Evolutionary conservation across 2,329 filamentous ascomycete species (phyloP).

Genomic region (Aureobasidium leucospermi): DNA sequence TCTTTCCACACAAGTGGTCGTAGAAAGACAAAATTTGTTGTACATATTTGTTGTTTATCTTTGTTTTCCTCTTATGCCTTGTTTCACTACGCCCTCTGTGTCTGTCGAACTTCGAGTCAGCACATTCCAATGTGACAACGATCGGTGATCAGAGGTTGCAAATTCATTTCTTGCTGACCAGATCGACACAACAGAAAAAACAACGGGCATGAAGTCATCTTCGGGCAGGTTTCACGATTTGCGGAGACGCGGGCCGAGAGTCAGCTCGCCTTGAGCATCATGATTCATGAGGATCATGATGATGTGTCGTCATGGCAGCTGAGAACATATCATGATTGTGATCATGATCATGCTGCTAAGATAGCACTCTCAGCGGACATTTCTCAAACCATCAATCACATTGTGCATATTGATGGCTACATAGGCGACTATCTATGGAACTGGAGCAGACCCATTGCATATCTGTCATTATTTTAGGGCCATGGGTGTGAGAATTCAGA

Average conservation of each 20-base stretch:
- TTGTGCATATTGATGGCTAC: too few species aligned
- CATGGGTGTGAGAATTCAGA: too few species aligned
- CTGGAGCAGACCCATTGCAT: too few species aligned
- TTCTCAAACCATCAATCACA: too few species aligned
- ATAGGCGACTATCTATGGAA: too few species aligned
- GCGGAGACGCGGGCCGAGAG: background rate
- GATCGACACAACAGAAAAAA: background rate
- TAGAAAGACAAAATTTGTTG: conserved; percentile 11
- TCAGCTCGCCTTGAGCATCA: background rate
- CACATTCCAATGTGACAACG: background rate
- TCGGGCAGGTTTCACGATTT: background rate
- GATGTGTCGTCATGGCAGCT: too few species aligned
- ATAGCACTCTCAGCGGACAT: too few species aligned
- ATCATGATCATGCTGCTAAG: too few species aligned
- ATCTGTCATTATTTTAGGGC: too few species aligned
- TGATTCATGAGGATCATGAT: too few species aligned
- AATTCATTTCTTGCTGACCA: background rate
- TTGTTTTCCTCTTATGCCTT: background rate
- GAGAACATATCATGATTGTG: too few species aligned
- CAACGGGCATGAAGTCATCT: background rate
- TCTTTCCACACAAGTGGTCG: background rate
- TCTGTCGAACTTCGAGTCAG: background rate
- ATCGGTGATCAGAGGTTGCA: background rate
- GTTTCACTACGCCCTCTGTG: background rate
- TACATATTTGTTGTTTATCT: conserved; percentile 4